These are phyloP conservation scores for Aspergillus sparsus DNA, from an alignment of 495 filamentous ascomycete genomes.

Conservation along the genomic window DNA sequence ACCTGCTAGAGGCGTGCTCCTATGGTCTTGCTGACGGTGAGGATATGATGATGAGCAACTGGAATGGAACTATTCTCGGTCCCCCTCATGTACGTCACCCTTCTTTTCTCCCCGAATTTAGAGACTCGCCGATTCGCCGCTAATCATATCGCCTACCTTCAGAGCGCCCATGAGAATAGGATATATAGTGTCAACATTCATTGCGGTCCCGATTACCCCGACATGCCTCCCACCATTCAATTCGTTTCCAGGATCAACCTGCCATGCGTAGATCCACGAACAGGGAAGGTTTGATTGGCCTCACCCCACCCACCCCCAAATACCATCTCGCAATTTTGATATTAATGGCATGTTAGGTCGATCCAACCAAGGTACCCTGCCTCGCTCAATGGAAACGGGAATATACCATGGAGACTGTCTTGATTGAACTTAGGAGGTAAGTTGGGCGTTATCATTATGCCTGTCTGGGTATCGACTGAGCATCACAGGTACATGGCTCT, in stretches of 20 bases:
- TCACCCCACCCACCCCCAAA: not conserved
- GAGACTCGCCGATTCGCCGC: not conserved
- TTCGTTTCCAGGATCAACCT: slow-evolving; percentile 94
- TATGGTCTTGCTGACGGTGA: slow-evolving; percentile 94
- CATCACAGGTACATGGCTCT: slow-evolving; percentile 84
- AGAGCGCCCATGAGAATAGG: slow-evolving; percentile 97
- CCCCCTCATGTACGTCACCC: slow-evolving; percentile 76
- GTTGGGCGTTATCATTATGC: slow-evolving; percentile 17
- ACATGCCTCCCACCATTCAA: slow-evolving; percentile 80
- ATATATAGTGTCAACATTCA: slow-evolving; percentile 98
- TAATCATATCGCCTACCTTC: slow-evolving; percentile 9
- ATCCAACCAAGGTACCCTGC: slow-evolving; percentile 77
- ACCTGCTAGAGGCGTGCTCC: slow-evolving; percentile 80
- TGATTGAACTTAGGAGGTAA: slow-evolving; percentile 83
- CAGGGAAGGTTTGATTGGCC: slow-evolving; percentile 62
- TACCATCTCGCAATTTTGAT: slow-evolving; percentile 1
- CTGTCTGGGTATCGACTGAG: slow-evolving; percentile 17
- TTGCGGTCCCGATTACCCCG: slow-evolving; percentile 88
- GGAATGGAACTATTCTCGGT: slow-evolving; percentile 96
- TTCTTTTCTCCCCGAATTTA: slow-evolving; percentile 5
- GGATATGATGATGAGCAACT: slow-evolving; percentile 96
- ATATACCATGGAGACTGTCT: slow-evolving; percentile 88
- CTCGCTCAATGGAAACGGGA: slow-evolving; percentile 86
- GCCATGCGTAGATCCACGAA: slow-evolving; percentile 78
- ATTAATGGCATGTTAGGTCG: slow-evolving; percentile 58